Evolutionary conservation across 139 green algal species (phyloP).

Genomic region (Closterium sp.): DNA sequence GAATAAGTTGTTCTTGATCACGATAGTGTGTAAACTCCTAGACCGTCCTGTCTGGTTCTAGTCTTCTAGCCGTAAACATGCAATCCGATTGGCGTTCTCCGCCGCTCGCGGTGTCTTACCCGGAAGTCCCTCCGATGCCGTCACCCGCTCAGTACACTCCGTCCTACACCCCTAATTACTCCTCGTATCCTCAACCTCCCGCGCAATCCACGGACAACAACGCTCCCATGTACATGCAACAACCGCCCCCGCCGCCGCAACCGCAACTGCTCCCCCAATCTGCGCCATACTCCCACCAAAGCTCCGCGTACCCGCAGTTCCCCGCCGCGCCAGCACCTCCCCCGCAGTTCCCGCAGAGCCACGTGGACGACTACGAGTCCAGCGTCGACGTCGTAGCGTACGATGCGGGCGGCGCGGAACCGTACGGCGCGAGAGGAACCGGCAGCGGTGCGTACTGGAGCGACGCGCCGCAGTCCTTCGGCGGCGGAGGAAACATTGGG

Average conservation of each 20-base stretch:
- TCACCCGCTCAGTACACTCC: not conserved
- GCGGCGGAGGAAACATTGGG: not conserved
- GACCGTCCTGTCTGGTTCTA: not conserved
- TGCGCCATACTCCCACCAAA: not conserved
- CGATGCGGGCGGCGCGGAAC: constrained; percentile 13
- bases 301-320: not conserved
- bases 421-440: constrained; percentile 23
- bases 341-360: not conserved
- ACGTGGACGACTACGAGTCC: not conserved
- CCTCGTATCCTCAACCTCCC: not conserved
- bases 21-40: not conserved
- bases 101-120: not conserved
- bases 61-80: not conserved
- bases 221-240: not conserved
- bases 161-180: not conserved
- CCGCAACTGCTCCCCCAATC: too few species aligned
- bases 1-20: not conserved
- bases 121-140: not conserved
- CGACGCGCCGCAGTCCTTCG: not conserved
- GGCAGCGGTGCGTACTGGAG: constrained; percentile 12
- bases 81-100: not conserved
- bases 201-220: not conserved
- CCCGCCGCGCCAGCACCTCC: not conserved
- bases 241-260: too few species aligned
- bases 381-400: constrained; percentile 8